Conservation (phyloP, 2,329 filamentous ascomycete genomes). For the Penicillium thymicola region DNA sequence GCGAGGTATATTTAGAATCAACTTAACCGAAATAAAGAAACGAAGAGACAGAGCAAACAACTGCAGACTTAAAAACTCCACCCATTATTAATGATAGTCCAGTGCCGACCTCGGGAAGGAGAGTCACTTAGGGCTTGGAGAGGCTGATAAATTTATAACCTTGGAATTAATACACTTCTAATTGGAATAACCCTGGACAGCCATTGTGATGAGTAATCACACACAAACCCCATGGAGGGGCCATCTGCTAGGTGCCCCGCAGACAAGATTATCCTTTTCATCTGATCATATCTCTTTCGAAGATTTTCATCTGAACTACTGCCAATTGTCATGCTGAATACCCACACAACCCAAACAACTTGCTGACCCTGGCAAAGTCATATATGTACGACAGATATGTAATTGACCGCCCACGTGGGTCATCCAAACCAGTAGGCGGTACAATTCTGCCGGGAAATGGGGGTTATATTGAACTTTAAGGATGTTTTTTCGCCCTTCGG, state of each 20-base stretch:
- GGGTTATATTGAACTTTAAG: not conserved
- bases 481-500: slow-evolving; percentile 36
- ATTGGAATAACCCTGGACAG: not conserved
- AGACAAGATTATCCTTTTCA: not conserved
- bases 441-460: fast-evolving
- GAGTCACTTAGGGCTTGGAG: not conserved
- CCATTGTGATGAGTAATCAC: not conserved
- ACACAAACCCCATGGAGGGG: not conserved
- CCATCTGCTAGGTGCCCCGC: not conserved
- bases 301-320: not conserved
- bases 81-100: not conserved
- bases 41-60: not conserved
- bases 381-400: not conserved
- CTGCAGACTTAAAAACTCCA: not conserved
- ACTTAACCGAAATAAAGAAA: not conserved
- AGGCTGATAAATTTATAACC: not conserved
- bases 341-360: not conserved
- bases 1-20: not conserved
- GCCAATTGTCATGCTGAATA: not conserved
- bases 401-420: not conserved
- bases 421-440: not conserved
- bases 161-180: too few species aligned
- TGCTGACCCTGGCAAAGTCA: not conserved
- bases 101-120: too few species aligned
- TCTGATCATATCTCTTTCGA: not conserved